Evolutionary conservation across 768 basidiomycete species (phyloP), one percentile per base, ranked within the genome.

Genomic region (Suillus occidentalis): DNA sequence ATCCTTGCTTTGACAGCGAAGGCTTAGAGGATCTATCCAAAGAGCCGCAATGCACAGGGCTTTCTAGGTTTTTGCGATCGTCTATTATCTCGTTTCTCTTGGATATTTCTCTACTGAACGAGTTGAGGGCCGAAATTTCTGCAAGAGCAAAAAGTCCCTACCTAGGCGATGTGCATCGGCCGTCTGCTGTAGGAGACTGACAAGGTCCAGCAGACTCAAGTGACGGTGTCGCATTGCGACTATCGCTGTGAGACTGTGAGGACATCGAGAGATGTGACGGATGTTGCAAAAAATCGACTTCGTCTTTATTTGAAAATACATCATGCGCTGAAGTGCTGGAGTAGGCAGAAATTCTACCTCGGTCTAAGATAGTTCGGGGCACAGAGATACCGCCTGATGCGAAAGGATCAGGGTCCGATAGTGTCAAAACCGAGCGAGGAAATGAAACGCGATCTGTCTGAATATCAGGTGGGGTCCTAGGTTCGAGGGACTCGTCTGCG

Each of bases 371-470:
- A 52, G 74, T 69, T 61, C 66, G 78, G 76, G 75, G 77, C 68
- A 83, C 67, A 28, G 83, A 72, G 42, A 84, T 78, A 50, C 80
- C 79, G 52, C 80, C 80, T 22, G 84, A 80, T 34, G 85, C 86
- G 69, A 90, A 89, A 6, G 89, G 89, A 77, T 90, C 88, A 8
- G 78, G 65, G 69, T 90, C 89, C 12, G 87, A 85, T 28, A 88
- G 79, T 4, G 88, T 88, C 61, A 89, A 72, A 63, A 90, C 75
- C 2, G 89, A 89, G 61, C 72, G 71, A 31, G 75, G 81, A 61
- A 76, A 77, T 34, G 75, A 73, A 52, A 65, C 65, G 60, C 78
- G 68, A 68, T 73, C 69, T 62, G 70, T 62, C 25, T 68, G 65
- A 36, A 69, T 67, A 69, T 89, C 87, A 20, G 79, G 75, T 6